Conservation (phyloP, 805 yeast genomes). For the Candida mattraensis region DNA sequence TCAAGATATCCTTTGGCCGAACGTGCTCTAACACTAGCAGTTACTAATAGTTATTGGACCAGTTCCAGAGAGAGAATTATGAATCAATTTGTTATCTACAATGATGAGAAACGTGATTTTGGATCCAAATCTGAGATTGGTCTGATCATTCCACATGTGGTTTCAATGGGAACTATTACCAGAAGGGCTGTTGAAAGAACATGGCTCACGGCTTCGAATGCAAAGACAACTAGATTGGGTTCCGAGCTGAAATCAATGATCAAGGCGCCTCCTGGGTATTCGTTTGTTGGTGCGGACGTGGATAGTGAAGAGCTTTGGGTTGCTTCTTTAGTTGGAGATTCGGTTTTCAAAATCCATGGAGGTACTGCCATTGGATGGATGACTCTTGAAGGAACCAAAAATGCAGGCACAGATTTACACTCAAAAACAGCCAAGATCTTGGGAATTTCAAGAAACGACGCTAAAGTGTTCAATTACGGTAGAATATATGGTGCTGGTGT, state of each 20-base stretch:
- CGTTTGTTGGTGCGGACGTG: slow-evolving; percentile 97
- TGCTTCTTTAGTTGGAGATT: slow-evolving; percentile 92
- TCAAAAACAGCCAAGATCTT: slow-evolving; percentile 88
- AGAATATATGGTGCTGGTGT: slow-evolving; percentile 98
- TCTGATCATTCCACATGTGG: slow-evolving; percentile 76
- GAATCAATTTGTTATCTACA: slow-evolving; percentile 81
- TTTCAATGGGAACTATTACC: slow-evolving; percentile 96
- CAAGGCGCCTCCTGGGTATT: slow-evolving; percentile 84
- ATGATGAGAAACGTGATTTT: slow-evolving; percentile 27
- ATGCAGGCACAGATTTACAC: slow-evolving; percentile 90
- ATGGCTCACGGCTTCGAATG: slow-evolving; percentile 97
- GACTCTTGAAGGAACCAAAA: slow-evolving; percentile 95
- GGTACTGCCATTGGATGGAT: slow-evolving; percentile 98
- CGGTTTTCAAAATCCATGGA: slow-evolving; percentile 86
- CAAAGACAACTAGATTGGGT: slow-evolving; percentile 81
- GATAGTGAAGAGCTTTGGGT: slow-evolving; percentile 99
- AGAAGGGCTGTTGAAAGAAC: slow-evolving; percentile 95
- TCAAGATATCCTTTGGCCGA: slow-evolving; percentile 73
- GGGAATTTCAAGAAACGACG: slow-evolving; percentile 88
- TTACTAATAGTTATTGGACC: slow-evolving; percentile 89
- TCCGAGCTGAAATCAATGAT: slow-evolving; percentile 89
- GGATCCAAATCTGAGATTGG: slow-evolving; percentile 43
- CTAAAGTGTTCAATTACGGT: slow-evolving; percentile 94
- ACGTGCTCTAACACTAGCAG: slow-evolving; percentile 75
- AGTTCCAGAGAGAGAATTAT: slow-evolving; percentile 82